These are phyloP conservation scores for Staphylotrichum longicolle DNA, from an alignment of 495 filamentous ascomycete species.

Conservation along the genomic window DNA sequence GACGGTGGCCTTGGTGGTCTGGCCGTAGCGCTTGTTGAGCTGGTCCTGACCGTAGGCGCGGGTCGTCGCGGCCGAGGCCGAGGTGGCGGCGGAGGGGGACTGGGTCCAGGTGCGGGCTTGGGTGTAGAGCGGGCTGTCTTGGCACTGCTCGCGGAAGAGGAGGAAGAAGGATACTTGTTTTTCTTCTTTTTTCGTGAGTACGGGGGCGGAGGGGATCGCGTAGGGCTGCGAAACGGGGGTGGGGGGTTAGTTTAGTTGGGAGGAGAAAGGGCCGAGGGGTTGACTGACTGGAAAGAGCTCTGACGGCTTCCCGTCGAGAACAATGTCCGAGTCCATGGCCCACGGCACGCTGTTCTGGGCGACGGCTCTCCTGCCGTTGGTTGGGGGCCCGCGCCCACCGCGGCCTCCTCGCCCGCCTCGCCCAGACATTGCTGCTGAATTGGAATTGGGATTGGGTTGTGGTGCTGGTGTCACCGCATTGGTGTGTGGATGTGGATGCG, in stretches of 20 bases:
- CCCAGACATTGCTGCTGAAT: slow-evolving; percentile 28
- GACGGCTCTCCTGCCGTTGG: slow-evolving; percentile 28
- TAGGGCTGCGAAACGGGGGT: slow-evolving; percentile 30
- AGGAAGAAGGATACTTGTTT: slow-evolving; percentile 47
- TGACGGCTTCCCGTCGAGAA: slow-evolving; percentile 42
- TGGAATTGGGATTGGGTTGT: not conserved
- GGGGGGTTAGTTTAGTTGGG: not conserved
- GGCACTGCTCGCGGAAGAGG: slow-evolving; percentile 47
- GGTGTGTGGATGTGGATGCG: not conserved
- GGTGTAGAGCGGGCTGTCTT: slow-evolving; percentile 51
- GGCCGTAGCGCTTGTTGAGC: slow-evolving; percentile 49
- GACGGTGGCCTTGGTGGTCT: slow-evolving; percentile 45
- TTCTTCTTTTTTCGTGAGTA: slow-evolving; percentile 41
- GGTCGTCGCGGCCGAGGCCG: slow-evolving; percentile 6
- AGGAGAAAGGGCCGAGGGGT: not conserved
- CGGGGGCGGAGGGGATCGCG: slow-evolving; percentile 41
- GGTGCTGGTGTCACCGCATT: slow-evolving; percentile 11
- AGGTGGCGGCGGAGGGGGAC: slow-evolving; percentile 4
- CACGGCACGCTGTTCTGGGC: slow-evolving; percentile 35
- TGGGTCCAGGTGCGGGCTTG: slow-evolving; percentile 32
- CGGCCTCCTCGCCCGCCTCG: slow-evolving; percentile 37
- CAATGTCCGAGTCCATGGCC: slow-evolving; percentile 31
- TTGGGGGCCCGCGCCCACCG: slow-evolving; percentile 30
- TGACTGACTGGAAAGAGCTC: slow-evolving; percentile 44
- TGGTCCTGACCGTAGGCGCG: slow-evolving; percentile 50